phyloP scores from a whole-genome alignment of 1,284 basidiomycete genomes.

The Polyporus tsugae region DNA sequence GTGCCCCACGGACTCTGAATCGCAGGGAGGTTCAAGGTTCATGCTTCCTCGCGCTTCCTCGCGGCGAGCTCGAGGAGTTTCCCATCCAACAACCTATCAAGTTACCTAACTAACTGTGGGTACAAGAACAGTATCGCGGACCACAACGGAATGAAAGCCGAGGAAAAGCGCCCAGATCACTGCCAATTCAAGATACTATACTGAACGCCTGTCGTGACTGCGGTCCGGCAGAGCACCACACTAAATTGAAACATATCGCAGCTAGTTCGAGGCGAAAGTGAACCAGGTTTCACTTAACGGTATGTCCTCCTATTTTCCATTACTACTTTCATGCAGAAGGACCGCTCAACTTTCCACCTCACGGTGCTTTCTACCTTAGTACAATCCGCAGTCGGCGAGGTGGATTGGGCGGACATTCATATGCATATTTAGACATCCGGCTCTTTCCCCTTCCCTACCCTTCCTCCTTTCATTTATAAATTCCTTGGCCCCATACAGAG shows the following conservation, averaged over 20 bases:
- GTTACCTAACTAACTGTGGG: too few species aligned
- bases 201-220: constrained; percentile 21
- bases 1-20: constrained; percentile 6
- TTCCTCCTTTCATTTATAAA: background rate
- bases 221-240: too few species aligned
- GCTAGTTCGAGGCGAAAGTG: too few species aligned
- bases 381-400: too few species aligned
- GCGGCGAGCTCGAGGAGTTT: background rate
- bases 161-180: constrained; percentile 3
- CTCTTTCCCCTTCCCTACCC: background rate
- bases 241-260: background rate
- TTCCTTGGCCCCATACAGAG: background rate
- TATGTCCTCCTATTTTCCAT: too few species aligned
- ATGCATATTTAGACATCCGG: too few species aligned
- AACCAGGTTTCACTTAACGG: background rate
- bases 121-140: background rate
- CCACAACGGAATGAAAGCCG: background rate
- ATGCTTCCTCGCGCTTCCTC: background rate
- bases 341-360: too few species aligned
- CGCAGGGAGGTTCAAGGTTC: background rate
- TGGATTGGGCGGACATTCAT: too few species aligned
- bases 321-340: too few species aligned
- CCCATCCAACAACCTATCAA: background rate
- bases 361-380: too few species aligned
- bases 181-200: constrained; percentile 14